Evolutionary conservation across 225 moss, liverwort and hornwort genomes (phyloP), one percentile per base, ranked within the genome.

Genomic region (Sphagnum contortum): DNA sequence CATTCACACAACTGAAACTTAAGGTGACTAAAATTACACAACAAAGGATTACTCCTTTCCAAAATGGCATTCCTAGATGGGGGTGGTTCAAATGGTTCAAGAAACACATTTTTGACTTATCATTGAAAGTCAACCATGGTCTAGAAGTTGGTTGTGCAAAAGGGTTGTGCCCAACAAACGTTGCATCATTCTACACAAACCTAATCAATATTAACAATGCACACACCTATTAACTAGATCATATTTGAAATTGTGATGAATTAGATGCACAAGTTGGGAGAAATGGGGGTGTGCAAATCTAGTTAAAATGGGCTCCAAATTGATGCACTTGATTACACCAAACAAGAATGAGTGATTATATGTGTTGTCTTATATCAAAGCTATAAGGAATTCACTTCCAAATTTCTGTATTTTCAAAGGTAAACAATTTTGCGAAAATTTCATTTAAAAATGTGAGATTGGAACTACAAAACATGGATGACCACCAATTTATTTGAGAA

Each of bases 371-470:
- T 62, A 3, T 3, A 48, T 62, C 14, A 60, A 60, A 5, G 59
- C 59, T 13, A 14, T 5, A 5, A 44, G 61, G 3, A 48, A 62
- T n/a, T 45, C 45, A 48, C n/a, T 62, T 48, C 44, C 44, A 45
- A 48, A 48, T 62, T 62, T 62, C 3, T 62, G 4, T 44, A 45
- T 62, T 45, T 62, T 62, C 61, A 62, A 62, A 29, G 61, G 61
- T 45, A 48, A 45, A 10, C 52, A 52, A 52, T 45, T 45, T 29
- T 12, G 58, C 13, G 2, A 59, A 12, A 59, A 59, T 59, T 44
- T 44, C 58, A 59, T 59, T 12, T 2, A 59, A 44, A 44, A 12
- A 12, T 59, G 58, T 44, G 58, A 59, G 44, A 12, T 12, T 12
- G 9, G 58, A 59, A 44, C 9, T 4, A 44, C 58, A 59, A 59